Evolutionary conservation across 352 stramenopile genomes (phyloP), one percentile per base, ranked within the genome.

Genomic region (Globisporangium polare): DNA sequence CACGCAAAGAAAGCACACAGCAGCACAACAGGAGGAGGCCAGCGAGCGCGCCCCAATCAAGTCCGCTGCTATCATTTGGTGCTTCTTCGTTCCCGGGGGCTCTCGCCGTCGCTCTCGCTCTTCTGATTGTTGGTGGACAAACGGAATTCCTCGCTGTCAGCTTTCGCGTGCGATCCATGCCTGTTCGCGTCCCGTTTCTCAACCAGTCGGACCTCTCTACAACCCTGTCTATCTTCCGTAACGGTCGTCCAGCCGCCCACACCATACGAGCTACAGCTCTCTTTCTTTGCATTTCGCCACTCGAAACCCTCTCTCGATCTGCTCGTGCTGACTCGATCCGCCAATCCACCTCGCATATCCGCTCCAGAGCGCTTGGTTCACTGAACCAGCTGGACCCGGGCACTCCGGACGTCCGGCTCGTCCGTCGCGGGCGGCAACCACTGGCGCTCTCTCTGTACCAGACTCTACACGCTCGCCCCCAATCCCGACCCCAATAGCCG

Each of bases 121-220:
- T 45, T 45, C 33, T 15, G 2, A 33, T 33, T 39, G 33, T 31
- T 53, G 4, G 7, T 10, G 9, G 27, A 13, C 29, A 39, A 53
- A 53, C n/a, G 47, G 37, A 18, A n/a, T n/a, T n/a, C 37, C 29
- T 33, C 29, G 4, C 22, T 54, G 49, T 39, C 49, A 41, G 20
- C 49, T 31, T 54, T 54, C 41, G 49, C 17, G 49, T 54, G 49
- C 49, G 49, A 54, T n/a, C n/a, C n/a, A n/a, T 54, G 49, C 49
- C 15, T 22, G 8, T 31, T 33, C 26, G 31, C 27, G 49, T 39
- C 49, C 47, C 2, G 49, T 54, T 33, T 54, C 27, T 54, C 27
- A 33, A 17, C 49, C 26, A 54, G 49, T 54, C 49, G 27, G 27
- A 24, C 37, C 24, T 53, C 47, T 53, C 26, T 22, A 53, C 26